Conservation (phyloP, 108 stramenopile species). For the Skeletonema menzelii region DNA sequence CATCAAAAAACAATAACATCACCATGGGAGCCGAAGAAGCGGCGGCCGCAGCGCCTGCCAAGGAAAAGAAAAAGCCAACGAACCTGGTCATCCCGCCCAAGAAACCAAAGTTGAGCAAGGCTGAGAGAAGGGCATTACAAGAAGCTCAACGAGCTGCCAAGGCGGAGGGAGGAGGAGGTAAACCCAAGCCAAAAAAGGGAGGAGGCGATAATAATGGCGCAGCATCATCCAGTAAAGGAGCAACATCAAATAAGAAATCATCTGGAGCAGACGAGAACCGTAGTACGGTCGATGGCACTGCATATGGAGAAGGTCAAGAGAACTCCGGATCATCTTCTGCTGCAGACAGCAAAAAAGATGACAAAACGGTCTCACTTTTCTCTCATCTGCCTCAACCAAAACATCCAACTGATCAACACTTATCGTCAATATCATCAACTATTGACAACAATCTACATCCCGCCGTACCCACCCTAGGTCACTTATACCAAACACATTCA, state of each 20-base stretch:
- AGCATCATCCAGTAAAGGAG: background rate
- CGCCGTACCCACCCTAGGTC: conserved; percentile 80
- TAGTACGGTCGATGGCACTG: conserved; percentile 2
- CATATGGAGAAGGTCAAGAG: conserved; percentile 3
- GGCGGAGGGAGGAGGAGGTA: conserved; percentile 47
- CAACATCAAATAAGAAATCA: background rate
- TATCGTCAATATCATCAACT: conserved; percentile 16
- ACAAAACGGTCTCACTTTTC: conserved; percentile 75
- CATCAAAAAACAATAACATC: background rate
- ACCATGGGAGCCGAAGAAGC: background rate
- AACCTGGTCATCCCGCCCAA: conserved; percentile 79
- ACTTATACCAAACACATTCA: conserved; percentile 76
- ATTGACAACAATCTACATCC: conserved; percentile 67
- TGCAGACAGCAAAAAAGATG: conserved; percentile 8
- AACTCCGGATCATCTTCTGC: background rate
- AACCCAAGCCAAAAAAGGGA: conserved; percentile 13
- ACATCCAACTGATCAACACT: conserved; percentile 17
- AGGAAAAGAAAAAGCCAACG: conserved; percentile 60
- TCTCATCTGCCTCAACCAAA: conserved; percentile 86
- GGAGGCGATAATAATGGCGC: background rate
- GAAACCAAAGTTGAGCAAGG: conserved; percentile 91
- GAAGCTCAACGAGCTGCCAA: conserved; percentile 94
- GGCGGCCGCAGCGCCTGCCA: conserved; percentile 37
- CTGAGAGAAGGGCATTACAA: conserved; percentile 92
- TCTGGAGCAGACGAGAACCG: conserved; percentile 8